Conservation (phyloP, 257 asterid genomes). For the Lavandula angustifolia region DNA sequence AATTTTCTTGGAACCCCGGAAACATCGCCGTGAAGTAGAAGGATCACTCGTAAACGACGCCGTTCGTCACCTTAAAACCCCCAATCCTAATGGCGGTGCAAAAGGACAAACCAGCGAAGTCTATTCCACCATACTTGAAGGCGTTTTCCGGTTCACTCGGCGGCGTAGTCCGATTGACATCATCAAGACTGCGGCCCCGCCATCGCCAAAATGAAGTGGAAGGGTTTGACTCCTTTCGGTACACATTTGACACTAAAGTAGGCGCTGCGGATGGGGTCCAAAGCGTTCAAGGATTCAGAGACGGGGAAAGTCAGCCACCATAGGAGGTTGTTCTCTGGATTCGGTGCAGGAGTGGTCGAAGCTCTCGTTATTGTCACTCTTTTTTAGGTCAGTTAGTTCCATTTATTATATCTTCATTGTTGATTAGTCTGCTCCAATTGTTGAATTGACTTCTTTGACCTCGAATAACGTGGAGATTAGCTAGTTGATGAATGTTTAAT, state of each 20-base stretch:
- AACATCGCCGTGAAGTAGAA: constrained; percentile 13
- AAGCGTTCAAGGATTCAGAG: constrained; percentile 73
- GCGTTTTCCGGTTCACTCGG: constrained; percentile 93
- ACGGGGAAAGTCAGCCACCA: constrained; percentile 78
- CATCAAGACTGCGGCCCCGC: constrained; percentile 95
- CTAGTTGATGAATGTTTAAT: background rate
- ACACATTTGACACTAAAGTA: constrained; percentile 92
- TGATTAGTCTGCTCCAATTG: no score
- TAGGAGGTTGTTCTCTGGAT: constrained; percentile 79
- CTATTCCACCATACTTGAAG: constrained; percentile 88
- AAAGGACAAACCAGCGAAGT: constrained; percentile 25
- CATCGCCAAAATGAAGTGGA: constrained; percentile 67
- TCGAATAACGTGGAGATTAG: constrained; percentile 12
- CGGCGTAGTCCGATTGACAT: constrained; percentile 92
- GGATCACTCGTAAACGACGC: background rate
- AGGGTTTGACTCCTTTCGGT: constrained; percentile 94
- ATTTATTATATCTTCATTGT: no score
- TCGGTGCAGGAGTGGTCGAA: constrained; percentile 97
- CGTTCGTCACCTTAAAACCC: background rate
- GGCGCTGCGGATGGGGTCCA: constrained; percentile 95
- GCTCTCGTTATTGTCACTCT: constrained; percentile 95
- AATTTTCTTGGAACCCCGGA: constrained; percentile 14
- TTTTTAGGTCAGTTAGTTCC: constrained; percentile 65
- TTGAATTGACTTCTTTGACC: constrained; percentile 8
- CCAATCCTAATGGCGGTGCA: constrained; percentile 50